Conservation (phyloP, 148 eudicot genomes). For the Bassia scoparia region DNA sequence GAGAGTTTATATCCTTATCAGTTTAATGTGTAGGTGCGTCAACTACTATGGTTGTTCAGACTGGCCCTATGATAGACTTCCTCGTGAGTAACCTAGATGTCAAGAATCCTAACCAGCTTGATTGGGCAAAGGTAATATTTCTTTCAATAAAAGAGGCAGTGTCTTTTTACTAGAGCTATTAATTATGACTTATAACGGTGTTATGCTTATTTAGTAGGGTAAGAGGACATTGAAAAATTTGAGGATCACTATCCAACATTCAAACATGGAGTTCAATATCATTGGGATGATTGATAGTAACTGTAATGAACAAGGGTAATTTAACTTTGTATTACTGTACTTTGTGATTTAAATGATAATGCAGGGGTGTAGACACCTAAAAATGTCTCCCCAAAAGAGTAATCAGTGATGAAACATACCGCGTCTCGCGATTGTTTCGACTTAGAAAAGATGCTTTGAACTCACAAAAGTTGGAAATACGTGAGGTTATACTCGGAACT, state of each 20-base stretch:
- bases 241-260: conserved; percentile 37
- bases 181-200: not conserved
- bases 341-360: too few relatives aligned
- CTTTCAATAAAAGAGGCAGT: too few relatives aligned
- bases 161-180: not conserved
- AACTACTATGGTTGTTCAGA: conserved; percentile 40
- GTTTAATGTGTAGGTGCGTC: conserved; percentile 31
- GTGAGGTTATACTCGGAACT: too few relatives aligned
- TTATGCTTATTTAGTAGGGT: conserved; percentile 34
- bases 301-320: conserved; percentile 41
- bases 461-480: too few relatives aligned
- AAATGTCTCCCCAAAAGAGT: too few relatives aligned
- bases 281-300: conserved; percentile 49
- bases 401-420: too few relatives aligned
- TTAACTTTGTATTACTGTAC: not conserved
- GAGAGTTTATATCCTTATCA: not conserved
- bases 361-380: too few relatives aligned
- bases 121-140: conserved; percentile 49
- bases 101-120: conserved; percentile 35
- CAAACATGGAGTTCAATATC: conserved; percentile 52
- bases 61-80: conserved; percentile 39
- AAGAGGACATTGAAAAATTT: conserved; percentile 53
- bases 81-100: conserved; percentile 45
- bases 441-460: too few relatives aligned
- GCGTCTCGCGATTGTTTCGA: too few relatives aligned